phyloP scores from a whole-genome alignment of 2,329 filamentous ascomycete species.

The Aspergillus ustus region DNA sequence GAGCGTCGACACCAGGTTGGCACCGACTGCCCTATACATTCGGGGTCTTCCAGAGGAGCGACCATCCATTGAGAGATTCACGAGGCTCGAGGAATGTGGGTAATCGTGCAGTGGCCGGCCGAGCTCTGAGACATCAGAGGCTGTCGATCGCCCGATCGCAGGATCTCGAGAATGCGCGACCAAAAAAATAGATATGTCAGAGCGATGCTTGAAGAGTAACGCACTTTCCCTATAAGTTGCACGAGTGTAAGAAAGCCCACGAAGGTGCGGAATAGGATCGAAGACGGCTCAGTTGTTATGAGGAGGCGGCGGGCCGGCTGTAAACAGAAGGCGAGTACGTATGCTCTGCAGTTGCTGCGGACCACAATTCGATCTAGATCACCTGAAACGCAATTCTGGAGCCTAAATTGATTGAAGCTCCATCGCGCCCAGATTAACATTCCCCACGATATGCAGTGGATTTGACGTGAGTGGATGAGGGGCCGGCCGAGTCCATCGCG shows the following conservation, averaged over 20 bases:
- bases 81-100: constrained; percentile 10
- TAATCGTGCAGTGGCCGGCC: constrained; percentile 13
- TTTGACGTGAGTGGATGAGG: constrained; percentile 21
- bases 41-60: constrained; percentile 15
- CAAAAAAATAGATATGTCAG: constrained; percentile 9
- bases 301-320: background rate
- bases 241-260: background rate
- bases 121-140: constrained; percentile 20
- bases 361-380: constrained; percentile 17
- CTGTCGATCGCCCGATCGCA: constrained; percentile 23
- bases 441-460: constrained; percentile 15
- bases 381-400: constrained; percentile 9
- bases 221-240: background rate
- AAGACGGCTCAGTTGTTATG: constrained; percentile 8
- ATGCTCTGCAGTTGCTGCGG: constrained; percentile 15
- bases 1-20: constrained; percentile 18
- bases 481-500: constrained; percentile 15
- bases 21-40: constrained; percentile 21
- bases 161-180: constrained; percentile 19
- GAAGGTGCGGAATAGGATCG: background rate
- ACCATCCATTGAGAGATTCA: constrained; percentile 25
- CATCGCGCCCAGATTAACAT: constrained; percentile 13
- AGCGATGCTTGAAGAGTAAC: constrained; percentile 9
- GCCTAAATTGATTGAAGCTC: constrained; percentile 19
- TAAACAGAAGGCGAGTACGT: constrained; percentile 19